These are phyloP conservation scores for Lactarius hengduanensis DNA, from an alignment of 768 basidiomycete species.

Conservation along the genomic window DNA sequence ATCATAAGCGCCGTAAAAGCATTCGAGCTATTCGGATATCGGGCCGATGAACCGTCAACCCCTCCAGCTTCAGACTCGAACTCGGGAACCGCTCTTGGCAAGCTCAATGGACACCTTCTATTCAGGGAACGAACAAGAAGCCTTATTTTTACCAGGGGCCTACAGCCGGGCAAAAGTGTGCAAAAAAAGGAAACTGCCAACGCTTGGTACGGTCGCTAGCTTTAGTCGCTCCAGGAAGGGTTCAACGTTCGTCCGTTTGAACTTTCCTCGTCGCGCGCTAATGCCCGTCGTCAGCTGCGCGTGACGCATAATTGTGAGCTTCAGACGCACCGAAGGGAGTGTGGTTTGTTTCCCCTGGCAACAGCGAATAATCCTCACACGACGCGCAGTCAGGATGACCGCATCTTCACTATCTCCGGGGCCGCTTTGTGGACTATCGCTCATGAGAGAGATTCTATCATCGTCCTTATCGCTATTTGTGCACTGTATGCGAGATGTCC, in stretches of 20 bases:
- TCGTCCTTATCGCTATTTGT: background rate
- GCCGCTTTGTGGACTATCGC: conserved; percentile 10
- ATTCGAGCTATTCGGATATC: background rate
- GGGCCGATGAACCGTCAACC: background rate
- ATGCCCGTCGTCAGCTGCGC: background rate
- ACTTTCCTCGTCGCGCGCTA: background rate
- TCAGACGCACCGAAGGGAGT: conserved; percentile 7
- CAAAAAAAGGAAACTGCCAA: background rate
- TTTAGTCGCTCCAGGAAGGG: background rate
- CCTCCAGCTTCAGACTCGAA: background rate
- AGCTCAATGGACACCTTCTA: background rate
- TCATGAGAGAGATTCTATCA: background rate
- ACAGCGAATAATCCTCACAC: conserved; percentile 12
- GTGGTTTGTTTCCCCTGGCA: conserved; percentile 13
- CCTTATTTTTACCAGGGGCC: background rate
- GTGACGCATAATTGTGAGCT: background rate
- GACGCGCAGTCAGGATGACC: conserved; percentile 13
- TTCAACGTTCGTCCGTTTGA: conserved; percentile 5
- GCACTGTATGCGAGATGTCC: conserved; percentile 12
- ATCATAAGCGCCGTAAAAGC: background rate
- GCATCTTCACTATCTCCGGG: conserved; percentile 15
- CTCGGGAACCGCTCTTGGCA: background rate
- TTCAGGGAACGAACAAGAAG: background rate
- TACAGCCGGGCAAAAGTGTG: background rate
- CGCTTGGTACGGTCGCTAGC: background rate